These are phyloP conservation scores for Papiliotrema flavescens DNA, from an alignment of 1,284 basidiomycete species.

Conservation along the genomic window DNA sequence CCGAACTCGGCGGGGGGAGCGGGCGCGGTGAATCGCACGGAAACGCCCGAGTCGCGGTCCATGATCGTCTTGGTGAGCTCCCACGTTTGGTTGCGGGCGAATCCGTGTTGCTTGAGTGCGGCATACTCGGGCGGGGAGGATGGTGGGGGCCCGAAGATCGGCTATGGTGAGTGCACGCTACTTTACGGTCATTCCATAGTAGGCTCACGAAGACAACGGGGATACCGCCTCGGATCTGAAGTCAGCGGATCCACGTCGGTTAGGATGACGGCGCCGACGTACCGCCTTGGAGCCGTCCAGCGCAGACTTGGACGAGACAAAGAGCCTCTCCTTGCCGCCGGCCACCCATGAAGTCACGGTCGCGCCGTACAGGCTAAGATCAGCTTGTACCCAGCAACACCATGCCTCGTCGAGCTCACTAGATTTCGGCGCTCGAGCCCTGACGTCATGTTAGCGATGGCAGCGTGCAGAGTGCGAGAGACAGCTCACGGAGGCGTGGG, in stretches of 20 bases:
- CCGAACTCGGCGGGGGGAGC: slow-evolving; percentile 60
- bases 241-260: neutral
- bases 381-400: neutral
- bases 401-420: slow-evolving; percentile 26
- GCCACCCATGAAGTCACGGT: slow-evolving; percentile 56
- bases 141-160: slow-evolving; percentile 74
- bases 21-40: slow-evolving; percentile 64
- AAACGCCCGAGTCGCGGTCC: slow-evolving; percentile 68
- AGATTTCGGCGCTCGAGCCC: slow-evolving; percentile 67
- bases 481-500: slow-evolving; percentile 31
- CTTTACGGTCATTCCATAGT: neutral
- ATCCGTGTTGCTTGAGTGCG: slow-evolving; percentile 77
- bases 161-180: slow-evolving; percentile 45
- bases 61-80: slow-evolving; percentile 60
- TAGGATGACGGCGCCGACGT: slow-evolving; percentile 16
- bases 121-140: slow-evolving; percentile 54
- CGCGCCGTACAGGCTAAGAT: slow-evolving; percentile 65
- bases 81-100: slow-evolving; percentile 73
- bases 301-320: slow-evolving; percentile 72
- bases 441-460: slow-evolving; percentile 38
- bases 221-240: slow-evolving; percentile 43
- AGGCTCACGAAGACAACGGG: slow-evolving; percentile 36
- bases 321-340: slow-evolving; percentile 62
- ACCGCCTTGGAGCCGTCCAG: slow-evolving; percentile 67
- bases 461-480: neutral